phyloP scores from a whole-genome alignment of 148 eudicot species.

The Dianthus caryophyllus region DNA sequence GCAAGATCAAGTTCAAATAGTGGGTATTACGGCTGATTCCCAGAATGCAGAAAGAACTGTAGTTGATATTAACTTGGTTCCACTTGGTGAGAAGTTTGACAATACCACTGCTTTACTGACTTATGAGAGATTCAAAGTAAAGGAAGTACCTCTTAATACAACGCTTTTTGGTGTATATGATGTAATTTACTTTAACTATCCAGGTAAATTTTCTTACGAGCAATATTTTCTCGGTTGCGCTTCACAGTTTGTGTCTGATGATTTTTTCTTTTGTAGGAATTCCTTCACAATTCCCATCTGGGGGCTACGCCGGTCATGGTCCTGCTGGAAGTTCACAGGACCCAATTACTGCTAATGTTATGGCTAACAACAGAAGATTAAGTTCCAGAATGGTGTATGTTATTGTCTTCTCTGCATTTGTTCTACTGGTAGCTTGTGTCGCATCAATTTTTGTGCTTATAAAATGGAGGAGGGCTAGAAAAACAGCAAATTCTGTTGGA shows the following conservation, averaged over 20 bases:
- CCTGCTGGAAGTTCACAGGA: conserved; percentile 59
- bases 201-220: conserved; percentile 48
- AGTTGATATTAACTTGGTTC: conserved; percentile 85
- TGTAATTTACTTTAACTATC: conserved; percentile 59
- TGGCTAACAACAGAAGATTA: conserved; percentile 52
- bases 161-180: conserved; percentile 86
- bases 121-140: conserved; percentile 62
- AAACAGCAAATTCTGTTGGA: conserved; percentile 67
- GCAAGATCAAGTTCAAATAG: conserved; percentile 77
- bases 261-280: conserved; percentile 48
- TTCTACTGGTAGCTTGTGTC: conserved; percentile 57
- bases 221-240: not conserved
- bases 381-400: conserved; percentile 49
- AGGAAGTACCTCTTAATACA: conserved; percentile 73
- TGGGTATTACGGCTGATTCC: conserved; percentile 82
- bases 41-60: conserved; percentile 63
- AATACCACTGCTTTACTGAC: conserved; percentile 80
- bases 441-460: conserved; percentile 50
- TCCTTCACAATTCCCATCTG: conserved; percentile 53
- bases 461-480: conserved; percentile 64
- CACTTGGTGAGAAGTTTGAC: conserved; percentile 88
- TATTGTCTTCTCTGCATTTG: conserved; percentile 62
- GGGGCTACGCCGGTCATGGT: conserved; percentile 38
- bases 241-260: conserved; percentile 22
- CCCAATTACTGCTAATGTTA: conserved; percentile 69